Conservation (phyloP, 257 asterid species). For the Forsythia suspensa region DNA sequence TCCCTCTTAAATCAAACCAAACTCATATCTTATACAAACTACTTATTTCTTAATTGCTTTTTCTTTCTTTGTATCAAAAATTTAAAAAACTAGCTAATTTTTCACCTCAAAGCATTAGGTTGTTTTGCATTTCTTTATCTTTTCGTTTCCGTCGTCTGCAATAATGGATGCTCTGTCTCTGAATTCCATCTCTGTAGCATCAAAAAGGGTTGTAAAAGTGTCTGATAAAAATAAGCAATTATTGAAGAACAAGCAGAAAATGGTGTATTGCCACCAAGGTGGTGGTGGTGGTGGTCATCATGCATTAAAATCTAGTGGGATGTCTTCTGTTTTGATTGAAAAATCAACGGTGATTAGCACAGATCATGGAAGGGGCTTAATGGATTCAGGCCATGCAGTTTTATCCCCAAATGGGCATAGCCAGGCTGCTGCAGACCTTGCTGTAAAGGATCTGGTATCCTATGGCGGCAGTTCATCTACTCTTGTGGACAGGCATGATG, state of each 20-base stretch:
- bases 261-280: slow-evolving; percentile 41
- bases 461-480: slow-evolving; percentile 23
- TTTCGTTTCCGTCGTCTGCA: slow-evolving; percentile 25
- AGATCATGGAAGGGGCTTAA: slow-evolving; percentile 39
- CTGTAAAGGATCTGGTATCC: slow-evolving; percentile 43
- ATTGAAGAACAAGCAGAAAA: slow-evolving; percentile 21
- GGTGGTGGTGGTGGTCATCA: slow-evolving; percentile 44
- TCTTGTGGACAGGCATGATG: slow-evolving; percentile 38
- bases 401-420: slow-evolving; percentile 49
- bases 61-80: slow-evolving; percentile 8
- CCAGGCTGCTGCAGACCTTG: slow-evolving; percentile 21
- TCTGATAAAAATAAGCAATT: slow-evolving; percentile 18
- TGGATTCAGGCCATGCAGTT: slow-evolving; percentile 47
- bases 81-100: slow-evolving; percentile 26
- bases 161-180: slow-evolving; percentile 68
- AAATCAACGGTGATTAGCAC: slow-evolving; percentile 44
- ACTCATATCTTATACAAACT: slow-evolving; percentile 53
- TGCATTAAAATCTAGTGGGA: slow-evolving; percentile 47
- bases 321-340: slow-evolving; percentile 60
- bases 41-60: slow-evolving; percentile 48
- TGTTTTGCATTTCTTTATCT: slow-evolving; percentile 24
- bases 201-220: slow-evolving; percentile 16
- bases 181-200: slow-evolving; percentile 43
- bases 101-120: slow-evolving; percentile 37
- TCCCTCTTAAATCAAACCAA: slow-evolving; percentile 68